Conservation (phyloP, 129 eudicot genomes). For the Kitagawia praeruptora region DNA sequence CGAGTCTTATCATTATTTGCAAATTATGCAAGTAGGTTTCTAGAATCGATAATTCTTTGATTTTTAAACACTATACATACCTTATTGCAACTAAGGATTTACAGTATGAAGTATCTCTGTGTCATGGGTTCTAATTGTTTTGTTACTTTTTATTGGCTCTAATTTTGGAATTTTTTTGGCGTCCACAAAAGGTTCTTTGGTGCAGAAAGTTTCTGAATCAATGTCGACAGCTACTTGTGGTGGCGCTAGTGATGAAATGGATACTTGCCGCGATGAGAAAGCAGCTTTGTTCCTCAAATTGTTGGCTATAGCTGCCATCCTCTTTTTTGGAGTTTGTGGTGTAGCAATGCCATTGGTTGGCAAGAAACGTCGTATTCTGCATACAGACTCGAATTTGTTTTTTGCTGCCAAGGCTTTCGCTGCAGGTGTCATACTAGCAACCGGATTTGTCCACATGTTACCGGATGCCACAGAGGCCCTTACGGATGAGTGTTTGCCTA, state of each 20-base stretch:
- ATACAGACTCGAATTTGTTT: constrained; percentile 71
- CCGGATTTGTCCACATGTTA: constrained; percentile 89
- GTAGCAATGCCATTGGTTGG: constrained; percentile 70
- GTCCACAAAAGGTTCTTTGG: constrained; percentile 28
- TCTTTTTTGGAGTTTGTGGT: constrained; percentile 55
- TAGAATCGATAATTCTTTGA: neutral
- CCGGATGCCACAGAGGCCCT: constrained; percentile 76
- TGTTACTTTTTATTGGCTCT: neutral
- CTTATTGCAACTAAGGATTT: neutral
- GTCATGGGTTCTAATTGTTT: neutral
- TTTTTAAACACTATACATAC: neutral
- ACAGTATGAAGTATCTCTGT: neutral
- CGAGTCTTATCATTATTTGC: neutral
- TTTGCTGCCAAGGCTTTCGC: constrained; percentile 85
- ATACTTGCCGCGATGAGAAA: constrained; percentile 52
- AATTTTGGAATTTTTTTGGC: constrained; percentile 9
- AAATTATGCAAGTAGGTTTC: neutral
- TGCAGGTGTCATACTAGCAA: constrained; percentile 87
- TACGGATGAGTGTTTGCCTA: constrained; percentile 53
- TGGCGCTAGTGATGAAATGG: constrained; percentile 18
- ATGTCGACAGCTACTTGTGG: constrained; percentile 48
- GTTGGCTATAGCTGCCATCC: constrained; percentile 55
- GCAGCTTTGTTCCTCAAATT: constrained; percentile 52
- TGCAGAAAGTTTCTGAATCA: constrained; percentile 50
- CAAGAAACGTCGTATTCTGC: constrained; percentile 54